These are phyloP conservation scores for Meyerozyma sp. DNA, from an alignment of 1,139 yeast genomes.

Conservation along the genomic window DNA sequence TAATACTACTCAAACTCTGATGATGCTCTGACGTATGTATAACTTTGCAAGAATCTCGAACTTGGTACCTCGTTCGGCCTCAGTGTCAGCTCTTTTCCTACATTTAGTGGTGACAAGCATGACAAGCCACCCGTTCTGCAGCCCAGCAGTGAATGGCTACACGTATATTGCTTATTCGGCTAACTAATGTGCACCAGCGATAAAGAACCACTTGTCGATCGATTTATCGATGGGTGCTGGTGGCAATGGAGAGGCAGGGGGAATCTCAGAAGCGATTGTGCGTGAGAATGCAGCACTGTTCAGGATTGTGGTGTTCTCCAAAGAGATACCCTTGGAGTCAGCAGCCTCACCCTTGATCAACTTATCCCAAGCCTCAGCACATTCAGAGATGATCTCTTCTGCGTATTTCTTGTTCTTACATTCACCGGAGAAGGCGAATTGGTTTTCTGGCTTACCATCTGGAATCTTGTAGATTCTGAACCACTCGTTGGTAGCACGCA, in stretches of 20 bases:
- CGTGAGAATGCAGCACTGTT: slow-evolving; percentile 32
- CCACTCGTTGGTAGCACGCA: slow-evolving; percentile 86
- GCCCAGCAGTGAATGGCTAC: neutral
- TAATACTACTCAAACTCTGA: too few relatives aligned
- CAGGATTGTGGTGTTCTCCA: slow-evolving; percentile 53
- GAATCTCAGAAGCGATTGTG: slow-evolving; percentile 48
- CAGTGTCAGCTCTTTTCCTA: too few relatives aligned
- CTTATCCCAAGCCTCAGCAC: slow-evolving; percentile 73
- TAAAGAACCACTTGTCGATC: slow-evolving; percentile 98
- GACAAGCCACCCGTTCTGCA: too few relatives aligned
- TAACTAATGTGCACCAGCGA: slow-evolving; percentile 68
- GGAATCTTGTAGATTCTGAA: slow-evolving; percentile 94
- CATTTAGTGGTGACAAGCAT: too few relatives aligned
- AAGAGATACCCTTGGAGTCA: slow-evolving; percentile 43
- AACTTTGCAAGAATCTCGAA: too few relatives aligned
- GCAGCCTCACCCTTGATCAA: slow-evolving; percentile 52
- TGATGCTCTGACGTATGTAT: too few relatives aligned
- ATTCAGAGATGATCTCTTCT: slow-evolving; percentile 63
- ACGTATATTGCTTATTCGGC: neutral
- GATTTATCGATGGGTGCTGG: slow-evolving; percentile 97
- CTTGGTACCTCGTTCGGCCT: too few relatives aligned
- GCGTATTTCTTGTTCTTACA: slow-evolving; percentile 70
- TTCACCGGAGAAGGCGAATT: slow-evolving; percentile 81
- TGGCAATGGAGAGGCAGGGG: slow-evolving; percentile 64
- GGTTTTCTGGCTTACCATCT: slow-evolving; percentile 84